phyloP scores from a whole-genome alignment of 1,139 yeast genomes.

The Blastobotrys arbuscula region DNA sequence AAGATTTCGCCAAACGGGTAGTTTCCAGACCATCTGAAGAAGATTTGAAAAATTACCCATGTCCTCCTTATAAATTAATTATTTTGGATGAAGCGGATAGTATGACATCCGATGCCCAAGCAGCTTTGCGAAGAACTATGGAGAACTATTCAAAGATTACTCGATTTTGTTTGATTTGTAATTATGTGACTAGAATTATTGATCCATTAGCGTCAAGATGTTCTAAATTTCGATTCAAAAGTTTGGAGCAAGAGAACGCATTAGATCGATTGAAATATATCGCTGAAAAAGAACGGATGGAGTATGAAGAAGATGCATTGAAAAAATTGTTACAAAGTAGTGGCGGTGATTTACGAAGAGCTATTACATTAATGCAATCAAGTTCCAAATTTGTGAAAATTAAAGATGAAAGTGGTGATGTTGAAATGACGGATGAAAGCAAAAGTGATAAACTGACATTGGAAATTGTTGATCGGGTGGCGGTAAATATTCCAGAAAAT shows the following conservation, averaged over 20 bases:
- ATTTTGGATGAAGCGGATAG: conserved; percentile 80
- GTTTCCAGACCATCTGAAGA: conserved; percentile 74
- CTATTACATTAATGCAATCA: conserved; percentile 85
- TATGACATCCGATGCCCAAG: conserved; percentile 97
- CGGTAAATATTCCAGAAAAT: conserved; percentile 73
- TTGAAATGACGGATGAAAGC: conserved; percentile 15
- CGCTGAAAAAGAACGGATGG: conserved; percentile 46
- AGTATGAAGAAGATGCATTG: conserved; percentile 47
- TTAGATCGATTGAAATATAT: conserved; percentile 59
- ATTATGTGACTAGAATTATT: conserved; percentile 90
- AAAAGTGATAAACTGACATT: conserved; percentile 37
- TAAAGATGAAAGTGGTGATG: conserved; percentile 28
- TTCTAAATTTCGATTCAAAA: conserved; percentile 85
- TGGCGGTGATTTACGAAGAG: conserved; percentile 87
- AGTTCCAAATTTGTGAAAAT: conserved; percentile 52
- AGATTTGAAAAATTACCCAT: conserved; percentile 70
- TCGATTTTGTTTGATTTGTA: conserved; percentile 88
- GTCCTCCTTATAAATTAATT: conserved; percentile 37
- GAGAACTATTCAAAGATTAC: conserved; percentile 90
- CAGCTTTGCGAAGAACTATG: conserved; percentile 94
- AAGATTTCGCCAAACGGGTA: conserved; percentile 77
- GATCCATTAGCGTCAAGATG: conserved; percentile 96
- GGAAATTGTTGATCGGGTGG: conserved; percentile 58
- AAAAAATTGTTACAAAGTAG: conserved; percentile 61
- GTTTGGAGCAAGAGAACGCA: conserved; percentile 68